Conservation (phyloP, 257 asterid species). For the Datura wrightii region DNA sequence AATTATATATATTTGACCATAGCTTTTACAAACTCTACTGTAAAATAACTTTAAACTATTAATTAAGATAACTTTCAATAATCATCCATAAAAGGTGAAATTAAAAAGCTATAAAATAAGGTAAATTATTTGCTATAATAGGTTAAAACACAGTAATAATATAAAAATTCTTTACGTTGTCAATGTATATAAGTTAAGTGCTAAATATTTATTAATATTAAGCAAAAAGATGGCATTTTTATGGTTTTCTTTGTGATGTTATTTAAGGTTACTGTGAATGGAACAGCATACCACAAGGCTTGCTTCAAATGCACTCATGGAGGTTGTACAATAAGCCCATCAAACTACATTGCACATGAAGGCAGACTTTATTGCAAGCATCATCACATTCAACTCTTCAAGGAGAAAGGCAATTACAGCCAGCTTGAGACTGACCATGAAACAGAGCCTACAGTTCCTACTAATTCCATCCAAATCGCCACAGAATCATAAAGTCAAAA, state of each 20-base stretch:
- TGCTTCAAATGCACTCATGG: conserved; percentile 84
- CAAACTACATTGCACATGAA: conserved; percentile 75
- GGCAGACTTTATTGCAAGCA: conserved; percentile 80
- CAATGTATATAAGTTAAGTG: too few species aligned
- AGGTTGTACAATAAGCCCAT: conserved; percentile 80
- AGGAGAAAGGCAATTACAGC: conserved; percentile 71
- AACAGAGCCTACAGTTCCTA: conserved; percentile 17
- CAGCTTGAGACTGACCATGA: conserved; percentile 58
- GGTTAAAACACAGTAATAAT: too few species aligned
- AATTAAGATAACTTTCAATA: too few species aligned
- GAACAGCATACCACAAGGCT: conserved; percentile 65
- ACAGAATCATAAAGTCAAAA: conserved; percentile 28
- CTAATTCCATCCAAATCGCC: background rate
- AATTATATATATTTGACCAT: background rate
- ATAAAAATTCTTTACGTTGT: too few species aligned
- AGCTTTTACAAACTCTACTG: too few species aligned
- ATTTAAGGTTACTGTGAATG: conserved; percentile 60
- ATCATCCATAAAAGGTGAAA: too few species aligned
- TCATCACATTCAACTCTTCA: conserved; percentile 74
- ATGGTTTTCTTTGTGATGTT: background rate
- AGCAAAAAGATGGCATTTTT: too few species aligned
- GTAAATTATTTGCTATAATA: too few species aligned
- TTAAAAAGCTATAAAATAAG: too few species aligned
- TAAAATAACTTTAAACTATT: too few species aligned
- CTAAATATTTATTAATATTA: too few species aligned